Evolutionary conservation across 192 early-diverging fungal genomes (phyloP).

Genomic region (Podila minutissima): DNA sequence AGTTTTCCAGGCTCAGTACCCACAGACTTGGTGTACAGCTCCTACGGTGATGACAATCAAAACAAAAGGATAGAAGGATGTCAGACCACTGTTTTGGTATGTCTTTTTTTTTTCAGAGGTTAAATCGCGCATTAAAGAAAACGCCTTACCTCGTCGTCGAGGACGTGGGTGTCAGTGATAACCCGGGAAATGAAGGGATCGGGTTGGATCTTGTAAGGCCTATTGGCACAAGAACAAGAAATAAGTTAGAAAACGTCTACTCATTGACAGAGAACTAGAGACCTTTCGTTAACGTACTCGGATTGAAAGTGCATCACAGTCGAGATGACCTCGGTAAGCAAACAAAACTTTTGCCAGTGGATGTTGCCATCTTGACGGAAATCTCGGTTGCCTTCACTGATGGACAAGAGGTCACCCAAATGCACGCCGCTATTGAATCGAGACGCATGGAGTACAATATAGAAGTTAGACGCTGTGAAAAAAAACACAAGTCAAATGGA

Average conservation of each 20-base stretch:
- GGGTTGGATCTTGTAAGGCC: slow-evolving; percentile 39
- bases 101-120: too few relatives aligned
- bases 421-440: slow-evolving; percentile 61
- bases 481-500: too few relatives aligned
- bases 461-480: too few relatives aligned
- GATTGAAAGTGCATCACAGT: slow-evolving; percentile 67
- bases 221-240: background rate
- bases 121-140: too few relatives aligned
- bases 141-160: slow-evolving; percentile 38
- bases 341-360: slow-evolving; percentile 77
- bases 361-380: slow-evolving; percentile 68
- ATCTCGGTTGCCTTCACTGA: slow-evolving; percentile 78
- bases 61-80: background rate
- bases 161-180: slow-evolving; percentile 46
- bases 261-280: background rate
- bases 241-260: background rate
- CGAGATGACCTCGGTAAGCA: slow-evolving; percentile 73
- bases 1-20: slow-evolving; percentile 3
- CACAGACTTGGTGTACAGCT: slow-evolving; percentile 51
- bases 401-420: slow-evolving; percentile 74
- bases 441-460: too few relatives aligned
- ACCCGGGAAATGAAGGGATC: slow-evolving; percentile 46
- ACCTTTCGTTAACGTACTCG: background rate
- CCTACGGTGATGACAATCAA: background rate
- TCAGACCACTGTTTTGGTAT: background rate